Base-by-base conservation (phyloP, 139 green algal species). In the Spirogloea muscicola region DNA sequence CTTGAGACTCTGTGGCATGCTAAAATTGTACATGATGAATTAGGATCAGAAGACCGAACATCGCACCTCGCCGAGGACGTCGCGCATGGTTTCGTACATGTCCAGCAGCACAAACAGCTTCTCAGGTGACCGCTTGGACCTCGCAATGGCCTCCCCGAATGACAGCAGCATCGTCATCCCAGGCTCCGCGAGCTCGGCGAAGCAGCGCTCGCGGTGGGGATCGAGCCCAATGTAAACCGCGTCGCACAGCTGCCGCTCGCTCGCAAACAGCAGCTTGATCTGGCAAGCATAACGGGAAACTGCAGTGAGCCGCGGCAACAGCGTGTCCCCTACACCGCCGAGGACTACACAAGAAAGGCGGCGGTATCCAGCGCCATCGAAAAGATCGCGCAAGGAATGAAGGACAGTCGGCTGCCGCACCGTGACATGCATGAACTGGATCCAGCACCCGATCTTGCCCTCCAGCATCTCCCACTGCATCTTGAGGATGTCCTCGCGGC, bases 381-480 rank as follows among this genome's bases (percentile, higher is more conserved):
- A n/a, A n/a, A n/a, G n/a, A n/a, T n/a, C n/a, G n/a, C n/a, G n/a
- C n/a, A n/a, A n/a, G n/a, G n/a, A n/a, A n/a, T n/a, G n/a, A n/a
- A n/a, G n/a, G n/a, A n/a, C n/a, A n/a, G n/a, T n/a, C n/a, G n/a
- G n/a, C n/a, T n/a, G n/a, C 37, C 44, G 37, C n/a, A 76, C 68
- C 16, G 68, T 38, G 25, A 76, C 43, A 3, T 36, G 55, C 34
- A 76, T 75, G 31, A 74, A 55, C 21, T 80, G 31, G 40, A 74
- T 80, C 72, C 72, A 80, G 64, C n/a, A 67, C n/a, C 62, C 64
- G 7, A 74, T 80, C 18, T 79, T 79, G 16, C 33, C 34, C 43
- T 80, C 51, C 41, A 80, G 49, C 42, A 58, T 49, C 49, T 80
- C 72, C 72, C 72, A 80, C 46, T 61, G 37, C 72, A 80, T 74